Base-by-base conservation (phyloP, 2,329 filamentous ascomycete species). In the Aspergillus neoniger region DNA sequence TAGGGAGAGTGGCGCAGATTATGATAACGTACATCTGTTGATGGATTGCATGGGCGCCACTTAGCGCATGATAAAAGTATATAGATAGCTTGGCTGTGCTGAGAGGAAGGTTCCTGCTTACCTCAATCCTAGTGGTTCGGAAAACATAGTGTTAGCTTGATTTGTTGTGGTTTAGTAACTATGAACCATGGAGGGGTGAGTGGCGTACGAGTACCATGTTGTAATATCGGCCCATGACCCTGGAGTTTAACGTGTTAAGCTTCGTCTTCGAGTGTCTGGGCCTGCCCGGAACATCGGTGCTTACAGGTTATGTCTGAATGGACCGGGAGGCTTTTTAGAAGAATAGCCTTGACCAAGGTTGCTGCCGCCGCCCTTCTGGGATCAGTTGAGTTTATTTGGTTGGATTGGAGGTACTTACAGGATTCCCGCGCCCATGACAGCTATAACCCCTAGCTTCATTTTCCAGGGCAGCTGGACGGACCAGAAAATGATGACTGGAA, bases 121-220 rank as follows among this genome's bases (percentile, higher is more conserved):
- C 32, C 32, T 36, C 32, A 12, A 36, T 36, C 15, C 32, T 36
- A 36, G 32, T 36, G 32, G 32, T 15, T 12, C 32, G 32, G 32
- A 36, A 12, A 36, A 5, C 5, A 36, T 14, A 4, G 32, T 36
- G 32, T 36, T 36, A 36, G 32, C 32, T 36, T 36, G 32, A 5
- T 36, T 36, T 6, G 12, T 36, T 36, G 12, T 36, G 32, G 32
- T 36, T 36, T 36, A 36, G 4, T 36, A 14, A 36, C 5, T 4
- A 15, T 14, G 32, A 36, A 36, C 32, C 32, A 36, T 36, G 32
- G 32, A 14, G 32, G 14, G 7, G 4, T 14, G 3, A 3, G 9
- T 44, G 17, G 58, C 62, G 55, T 60, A 64, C 60, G 60, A 57
- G 17, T 65, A 61, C 63, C 63, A 65, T n/a, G 55, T 61, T 4